Percentiles rank a stretch among this genome's conserved stretches.
Conservation (phyloP, 768 basidiomycete species). For the Trametes elegans region DNA sequence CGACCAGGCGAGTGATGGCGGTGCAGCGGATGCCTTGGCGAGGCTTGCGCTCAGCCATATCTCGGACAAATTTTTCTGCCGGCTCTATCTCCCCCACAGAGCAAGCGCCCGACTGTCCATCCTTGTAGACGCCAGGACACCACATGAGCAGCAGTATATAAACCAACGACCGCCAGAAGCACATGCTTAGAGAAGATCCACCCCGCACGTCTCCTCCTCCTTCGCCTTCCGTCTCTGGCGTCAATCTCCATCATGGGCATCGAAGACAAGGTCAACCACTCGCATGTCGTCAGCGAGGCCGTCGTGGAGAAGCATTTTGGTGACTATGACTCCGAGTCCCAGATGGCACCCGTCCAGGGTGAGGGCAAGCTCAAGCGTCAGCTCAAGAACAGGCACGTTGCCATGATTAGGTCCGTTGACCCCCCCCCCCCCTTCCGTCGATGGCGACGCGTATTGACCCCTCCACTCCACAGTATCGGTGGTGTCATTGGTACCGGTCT, state of each 20-base stretch:
- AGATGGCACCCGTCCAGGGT: neutral
- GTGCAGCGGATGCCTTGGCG: neutral
- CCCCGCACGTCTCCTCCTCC: conserved; percentile 3
- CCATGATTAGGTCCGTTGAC: conserved; percentile 67
- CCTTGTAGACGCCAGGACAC: neutral
- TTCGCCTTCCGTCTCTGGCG: neutral
- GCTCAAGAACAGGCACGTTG: conserved; percentile 64
- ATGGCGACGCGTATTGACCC: neutral
- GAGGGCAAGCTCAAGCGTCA: conserved; percentile 27
- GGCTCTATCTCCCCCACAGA: conserved; percentile 2
- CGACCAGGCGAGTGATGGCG: too few species aligned
- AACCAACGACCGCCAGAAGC: neutral
- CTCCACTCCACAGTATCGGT: conserved; percentile 30
- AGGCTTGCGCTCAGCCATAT: conserved; percentile 1
- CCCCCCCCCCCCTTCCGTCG: neutral
- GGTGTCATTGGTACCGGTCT: conserved; percentile 46
- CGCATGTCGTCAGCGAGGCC: conserved; percentile 6
- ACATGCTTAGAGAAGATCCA: neutral
- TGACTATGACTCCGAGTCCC: conserved; percentile 20
- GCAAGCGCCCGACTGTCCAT: neutral
- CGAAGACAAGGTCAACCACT: conserved; percentile 10
- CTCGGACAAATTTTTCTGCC: conserved; percentile 1
- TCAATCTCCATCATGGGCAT: conserved; percentile 12
- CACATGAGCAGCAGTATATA: conserved; percentile 8
- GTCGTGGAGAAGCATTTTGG: conserved; percentile 12